phyloP scores from a whole-genome alignment of 106 monocot genomes.

The Vanilla planifolia region DNA sequence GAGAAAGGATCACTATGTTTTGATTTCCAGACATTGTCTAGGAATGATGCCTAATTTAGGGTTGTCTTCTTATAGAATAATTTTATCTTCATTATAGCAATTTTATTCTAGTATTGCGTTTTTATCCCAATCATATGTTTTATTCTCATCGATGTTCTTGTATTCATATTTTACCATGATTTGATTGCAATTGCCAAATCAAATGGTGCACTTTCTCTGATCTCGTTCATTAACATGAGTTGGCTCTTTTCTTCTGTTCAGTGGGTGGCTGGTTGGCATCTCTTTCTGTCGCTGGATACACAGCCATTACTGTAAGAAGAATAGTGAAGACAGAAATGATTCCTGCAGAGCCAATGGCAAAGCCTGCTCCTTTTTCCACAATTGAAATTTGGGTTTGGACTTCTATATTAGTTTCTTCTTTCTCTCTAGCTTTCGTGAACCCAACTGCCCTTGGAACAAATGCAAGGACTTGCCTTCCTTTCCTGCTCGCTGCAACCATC shows the following conservation, averaged over 20 bases:
- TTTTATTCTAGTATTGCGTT: too few species aligned
- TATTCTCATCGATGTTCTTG: too few species aligned
- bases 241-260: slow-evolving; percentile 13
- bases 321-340: slow-evolving; percentile 86
- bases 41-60: too few species aligned
- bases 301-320: slow-evolving; percentile 72
- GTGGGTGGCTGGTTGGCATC: slow-evolving; percentile 97
- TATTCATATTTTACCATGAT: too few species aligned
- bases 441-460: slow-evolving; percentile 78
- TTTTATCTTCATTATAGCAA: too few species aligned
- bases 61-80: too few species aligned
- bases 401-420: slow-evolving; percentile 58
- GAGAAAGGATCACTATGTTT: too few species aligned
- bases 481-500: slow-evolving; percentile 83
- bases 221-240: background rate
- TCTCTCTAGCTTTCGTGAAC: slow-evolving; percentile 41
- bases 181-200: too few species aligned
- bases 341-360: slow-evolving; percentile 82
- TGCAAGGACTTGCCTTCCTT: slow-evolving; percentile 83
- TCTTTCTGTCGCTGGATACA: slow-evolving; percentile 80
- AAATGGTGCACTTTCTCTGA: too few species aligned
- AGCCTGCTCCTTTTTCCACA: slow-evolving; percentile 70
- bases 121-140: too few species aligned
- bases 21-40: too few species aligned
- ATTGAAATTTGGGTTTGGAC: slow-evolving; percentile 64